Base-by-base conservation (phyloP, 306 rosid genomes). In the Amphicarpaea edgeworthii region DNA sequence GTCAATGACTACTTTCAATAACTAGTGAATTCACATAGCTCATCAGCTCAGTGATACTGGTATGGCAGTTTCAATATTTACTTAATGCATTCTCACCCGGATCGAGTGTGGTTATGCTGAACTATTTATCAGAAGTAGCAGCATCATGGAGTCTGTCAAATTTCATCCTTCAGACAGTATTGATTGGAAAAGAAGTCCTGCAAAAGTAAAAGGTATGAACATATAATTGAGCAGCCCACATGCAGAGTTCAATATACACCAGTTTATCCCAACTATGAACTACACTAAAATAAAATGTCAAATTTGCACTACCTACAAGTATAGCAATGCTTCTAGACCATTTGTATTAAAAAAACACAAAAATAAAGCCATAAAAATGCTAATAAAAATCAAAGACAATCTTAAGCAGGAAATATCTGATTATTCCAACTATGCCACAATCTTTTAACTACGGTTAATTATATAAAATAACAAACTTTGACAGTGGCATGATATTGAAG, bases 161-260 rank as follows among this genome's bases (percentile, higher is more conserved):
- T 68, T 68, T 70, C 79, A 58, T 68, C 77, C 81, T 41, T 72
- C 80, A 43, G 75, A 75, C 70, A 60, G 75, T 45, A 72, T 83
- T 61, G 72, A 66, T 47, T 8, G 64, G 20, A 53, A 28, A 66
- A 57, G 10, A 63, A 40, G 50, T 62, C 93, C 89, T 86, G 86
- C 89, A 85, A 81, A 86, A 77, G 73, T 80, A 57, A 73, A 79
- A 63, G 4, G 73, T 75, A 76, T 57, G 79, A 79, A 53, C 81
- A 23, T 54, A 71, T 54, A 82, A 77, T 46, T 66, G 82, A 84
- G 77, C 68, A 80, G 34, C 68, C 51, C 62, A 62, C 26, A 45
- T 15, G 62, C 59, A 75, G 32, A 54, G 14, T 68, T 54, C 34
- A n/a, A 12, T 51, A 82, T 19, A 45, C 55, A 61, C n/a, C 61